phyloP scores from a whole-genome alignment of 2,329 filamentous ascomycete genomes.

The Aureobasidium sp. region DNA sequence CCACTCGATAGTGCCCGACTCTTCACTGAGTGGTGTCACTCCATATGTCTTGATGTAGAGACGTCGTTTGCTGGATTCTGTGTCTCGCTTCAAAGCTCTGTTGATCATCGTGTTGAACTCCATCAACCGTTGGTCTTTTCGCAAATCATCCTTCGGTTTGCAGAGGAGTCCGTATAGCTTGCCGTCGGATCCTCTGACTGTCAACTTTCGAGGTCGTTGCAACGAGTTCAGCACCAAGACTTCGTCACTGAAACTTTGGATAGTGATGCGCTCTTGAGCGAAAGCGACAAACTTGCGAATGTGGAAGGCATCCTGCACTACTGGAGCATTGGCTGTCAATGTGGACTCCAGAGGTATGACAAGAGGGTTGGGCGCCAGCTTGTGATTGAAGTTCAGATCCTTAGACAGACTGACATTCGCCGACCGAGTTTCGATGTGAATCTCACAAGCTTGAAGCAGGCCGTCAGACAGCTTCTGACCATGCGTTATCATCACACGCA shows the following conservation, averaged over 20 bases:
- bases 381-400: constrained; percentile 78
- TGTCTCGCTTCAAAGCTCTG: constrained; percentile 81
- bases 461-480: constrained; percentile 80
- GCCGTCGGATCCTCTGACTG: constrained; percentile 81
- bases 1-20: constrained; percentile 98
- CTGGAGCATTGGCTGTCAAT: constrained; percentile 72
- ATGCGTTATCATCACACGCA: constrained; percentile 65
- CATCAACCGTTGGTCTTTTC: constrained; percentile 97
- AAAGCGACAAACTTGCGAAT: constrained; percentile 75
- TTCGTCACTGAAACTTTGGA: constrained; percentile 73
- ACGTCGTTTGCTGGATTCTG: constrained; percentile 81
- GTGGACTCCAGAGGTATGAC: constrained; percentile 85
- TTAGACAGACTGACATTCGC: constrained; percentile 67
- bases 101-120: constrained; percentile 99
- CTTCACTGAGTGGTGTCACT: constrained; percentile 92
- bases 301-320: constrained; percentile 60
- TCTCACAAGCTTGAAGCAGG: constrained; percentile 71
- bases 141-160: constrained; percentile 96
- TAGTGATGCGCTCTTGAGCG: constrained; percentile 75
- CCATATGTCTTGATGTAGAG: constrained; percentile 96
- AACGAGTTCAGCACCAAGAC: constrained; percentile 86
- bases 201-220: constrained; percentile 85
- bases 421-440: constrained; percentile 64
- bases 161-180: constrained; percentile 83
- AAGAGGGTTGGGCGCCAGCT: constrained; percentile 70